Percentiles rank a stretch among this genome's conserved stretches.
phyloP scores from a whole-genome alignment of 129 eudicot species.

The Flaveria sonorensis region DNA sequence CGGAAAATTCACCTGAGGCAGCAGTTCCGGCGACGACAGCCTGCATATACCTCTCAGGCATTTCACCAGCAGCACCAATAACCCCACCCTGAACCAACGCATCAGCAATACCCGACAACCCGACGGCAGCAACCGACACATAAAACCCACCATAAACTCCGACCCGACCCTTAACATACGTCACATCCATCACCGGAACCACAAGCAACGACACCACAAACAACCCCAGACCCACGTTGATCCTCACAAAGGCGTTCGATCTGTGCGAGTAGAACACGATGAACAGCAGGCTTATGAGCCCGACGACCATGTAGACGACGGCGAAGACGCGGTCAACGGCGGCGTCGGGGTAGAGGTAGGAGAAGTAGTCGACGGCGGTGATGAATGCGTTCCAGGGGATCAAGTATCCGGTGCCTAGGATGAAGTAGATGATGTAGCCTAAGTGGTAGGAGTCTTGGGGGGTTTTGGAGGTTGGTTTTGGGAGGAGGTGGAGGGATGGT shows the following conservation, averaged over 20 bases:
- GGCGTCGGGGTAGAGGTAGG: slow-evolving; percentile 78
- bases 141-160: slow-evolving; percentile 68
- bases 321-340: slow-evolving; percentile 87
- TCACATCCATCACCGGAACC: slow-evolving; percentile 72
- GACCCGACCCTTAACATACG: slow-evolving; percentile 56
- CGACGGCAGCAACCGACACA: slow-evolving; percentile 70
- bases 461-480: slow-evolving; percentile 28
- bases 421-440: slow-evolving; percentile 88
- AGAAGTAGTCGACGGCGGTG: slow-evolving; percentile 98
- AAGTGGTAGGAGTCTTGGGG: slow-evolving; percentile 76
- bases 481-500: slow-evolving; percentile 42
- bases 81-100: slow-evolving; percentile 84
- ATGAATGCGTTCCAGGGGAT: slow-evolving; percentile 99
- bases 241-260: slow-evolving; percentile 52
- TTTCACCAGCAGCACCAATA: slow-evolving; percentile 84
- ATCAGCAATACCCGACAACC: slow-evolving; percentile 64
- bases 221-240: slow-evolving; percentile 65
- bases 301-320: slow-evolving; percentile 65
- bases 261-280: slow-evolving; percentile 57
- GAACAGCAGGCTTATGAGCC: slow-evolving; percentile 47
- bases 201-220: slow-evolving; percentile 59
- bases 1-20: slow-evolving; percentile 63
- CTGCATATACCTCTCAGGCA: slow-evolving; percentile 97
- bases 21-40: slow-evolving; percentile 92
- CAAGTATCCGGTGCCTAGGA: slow-evolving; percentile 79